Conservation (phyloP, 176 grass and related monocot genomes). For the Hordeum vulgare region MorexV3_pseudomolecules_assembly NC_058519.1:585932113-585932612, state of each 20-base stretch:
- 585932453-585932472: constrained; percentile 64
- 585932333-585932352: constrained; percentile 43
- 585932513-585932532: constrained; percentile 76
- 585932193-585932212: constrained; percentile 23
- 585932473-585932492: constrained; percentile 55
- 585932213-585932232: constrained; percentile 50
- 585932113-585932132: not conserved
- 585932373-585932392: too few relatives aligned
- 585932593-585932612: constrained; percentile 67
- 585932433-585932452: constrained; percentile 54
- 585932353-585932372: not conserved
- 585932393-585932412: too few relatives aligned
- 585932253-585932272: constrained; percentile 55
- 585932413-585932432: not conserved
- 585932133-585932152: not conserved
- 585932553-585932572: constrained; percentile 68
- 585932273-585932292: constrained; percentile 65
- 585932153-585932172: not conserved
- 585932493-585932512: constrained; percentile 53
- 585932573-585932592: constrained; percentile 53
- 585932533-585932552: constrained; percentile 88
- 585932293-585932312: constrained; percentile 48
- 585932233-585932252: constrained; percentile 53
- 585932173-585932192: not conserved
- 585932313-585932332: constrained; percentile 55